Evolutionary conservation across 306 rosid genomes (phyloP), one percentile per base, ranked within the genome.

Genomic region (Chamaecrista fasciculata): DNA sequence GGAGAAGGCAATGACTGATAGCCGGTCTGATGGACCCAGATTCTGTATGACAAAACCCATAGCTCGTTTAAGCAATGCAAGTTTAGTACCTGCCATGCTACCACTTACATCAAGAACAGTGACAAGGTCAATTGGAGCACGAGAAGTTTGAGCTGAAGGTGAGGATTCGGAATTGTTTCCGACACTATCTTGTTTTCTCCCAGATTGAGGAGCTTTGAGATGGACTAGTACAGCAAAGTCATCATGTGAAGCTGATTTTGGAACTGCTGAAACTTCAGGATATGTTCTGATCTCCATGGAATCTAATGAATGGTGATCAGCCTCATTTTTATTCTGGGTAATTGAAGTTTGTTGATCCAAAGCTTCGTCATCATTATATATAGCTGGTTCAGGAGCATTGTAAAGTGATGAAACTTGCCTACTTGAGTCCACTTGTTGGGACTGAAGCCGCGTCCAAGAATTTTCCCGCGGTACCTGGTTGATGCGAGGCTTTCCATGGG

Each of bases 31-130:
- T 19, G 96, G 92, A 60, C 97, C 95, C 0, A 94, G 91, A 67
- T 94, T 94, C 80, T 94, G 96, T 60, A 94, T 89, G 74, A 94
- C 97, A 77, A 94, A 94, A 29, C 99, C 91, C 99, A 94, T 94
- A 8, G 99, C 99, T 51, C 92, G 95, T 71, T 94, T 94, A 65
- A 94, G 81, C 86, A 94, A 82, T 8, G 95, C 96, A 28, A 94
- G 91, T 77, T 94, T 94, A 25, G 99, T 91, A 31, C 99, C 99
- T 52, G 90, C 82, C 99, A 94, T 94, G 96, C 99, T 94, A 40
- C 99, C 99, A 52, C 99, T 94, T 47, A 94, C 89, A 73, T 94
- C 99, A 55, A 94, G 95, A 63, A 94, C 92, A 0, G 99, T 94
- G 56, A 94, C 96, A 63, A 94, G 95, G 62, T 94, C 99, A 37